Evolutionary conservation across 2,329 filamentous ascomycete species (phyloP).

Genomic region (Paecilomyces sp.): DNA sequence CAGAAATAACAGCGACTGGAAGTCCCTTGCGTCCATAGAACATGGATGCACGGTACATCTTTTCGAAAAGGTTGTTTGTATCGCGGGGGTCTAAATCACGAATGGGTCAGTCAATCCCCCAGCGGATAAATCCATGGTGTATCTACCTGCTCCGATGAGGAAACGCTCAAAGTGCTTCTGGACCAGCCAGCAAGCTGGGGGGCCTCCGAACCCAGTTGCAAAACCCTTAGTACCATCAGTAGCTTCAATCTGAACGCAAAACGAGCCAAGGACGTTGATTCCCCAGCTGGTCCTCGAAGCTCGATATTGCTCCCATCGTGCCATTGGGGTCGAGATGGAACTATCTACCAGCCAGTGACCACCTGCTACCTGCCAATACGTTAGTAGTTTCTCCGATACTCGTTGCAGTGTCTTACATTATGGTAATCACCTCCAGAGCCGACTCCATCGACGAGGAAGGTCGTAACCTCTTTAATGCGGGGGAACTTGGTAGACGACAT

Average conservation of each 20-base stretch:
- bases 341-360: slow-evolving; percentile 78
- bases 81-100: slow-evolving; percentile 65
- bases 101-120: neutral
- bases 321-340: slow-evolving; percentile 88
- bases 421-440: slow-evolving; percentile 60
- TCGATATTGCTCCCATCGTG: slow-evolving; percentile 80
- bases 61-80: slow-evolving; percentile 86
- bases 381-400: neutral
- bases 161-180: slow-evolving; percentile 92
- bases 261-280: slow-evolving; percentile 90
- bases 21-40: slow-evolving; percentile 94
- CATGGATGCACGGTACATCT: slow-evolving; percentile 94
- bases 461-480: slow-evolving; percentile 38
- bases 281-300: slow-evolving; percentile 86
- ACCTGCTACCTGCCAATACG: slow-evolving; percentile 32
- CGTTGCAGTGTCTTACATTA: slow-evolving; percentile 60
- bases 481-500: slow-evolving; percentile 33
- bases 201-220: slow-evolving; percentile 88
- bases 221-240: slow-evolving; percentile 89
- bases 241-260: slow-evolving; percentile 83
- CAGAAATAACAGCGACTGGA: slow-evolving; percentile 82
- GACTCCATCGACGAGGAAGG: slow-evolving; percentile 40
- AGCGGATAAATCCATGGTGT: neutral
- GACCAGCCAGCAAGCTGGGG: slow-evolving; percentile 88
- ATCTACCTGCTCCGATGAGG: slow-evolving; percentile 64